These are phyloP conservation scores for Kwoniella shivajii DNA, from an alignment of 1,284 basidiomycete genomes.

Conservation along the genomic window DNA sequence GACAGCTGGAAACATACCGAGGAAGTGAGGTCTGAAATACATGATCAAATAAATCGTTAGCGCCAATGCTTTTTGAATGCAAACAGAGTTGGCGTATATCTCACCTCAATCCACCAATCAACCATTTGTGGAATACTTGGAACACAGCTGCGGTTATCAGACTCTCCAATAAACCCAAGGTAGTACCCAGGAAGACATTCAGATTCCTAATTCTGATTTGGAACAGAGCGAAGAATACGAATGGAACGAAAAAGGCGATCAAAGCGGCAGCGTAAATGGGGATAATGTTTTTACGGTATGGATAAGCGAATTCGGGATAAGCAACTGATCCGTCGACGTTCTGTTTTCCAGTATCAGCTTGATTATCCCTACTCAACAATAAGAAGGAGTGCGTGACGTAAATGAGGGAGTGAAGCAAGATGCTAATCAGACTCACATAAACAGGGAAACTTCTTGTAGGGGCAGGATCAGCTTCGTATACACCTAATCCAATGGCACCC, in stretches of 20 bases:
- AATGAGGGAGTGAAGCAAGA: background rate
- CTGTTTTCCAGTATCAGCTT: background rate
- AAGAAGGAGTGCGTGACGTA: background rate
- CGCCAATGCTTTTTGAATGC: background rate
- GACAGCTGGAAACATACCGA: constrained; percentile 25
- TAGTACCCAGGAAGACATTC: constrained; percentile 59
- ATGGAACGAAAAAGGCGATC: constrained; percentile 61
- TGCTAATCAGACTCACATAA: constrained; percentile 31
- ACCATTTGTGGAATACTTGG: constrained; percentile 63
- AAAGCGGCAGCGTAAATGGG: constrained; percentile 62
- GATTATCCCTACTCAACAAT: background rate
- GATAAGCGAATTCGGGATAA: constrained; percentile 44
- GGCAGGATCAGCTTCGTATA: constrained; percentile 57
- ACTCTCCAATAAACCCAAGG: constrained; percentile 61
- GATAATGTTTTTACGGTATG: constrained; percentile 59
- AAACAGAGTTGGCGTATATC: background rate
- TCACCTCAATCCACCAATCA: constrained; percentile 53
- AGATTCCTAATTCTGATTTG: constrained; percentile 58
- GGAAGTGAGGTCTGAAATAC: constrained; percentile 28
- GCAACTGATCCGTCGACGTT: constrained; percentile 43
- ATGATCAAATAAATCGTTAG: background rate
- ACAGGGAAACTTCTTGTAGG: constrained; percentile 48
- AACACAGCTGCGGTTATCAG: constrained; percentile 49
- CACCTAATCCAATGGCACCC: constrained; percentile 58
- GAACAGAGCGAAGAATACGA: constrained; percentile 58